phyloP scores from a whole-genome alignment of 805 yeast species.

The Starmerella riodocensis region DNA sequence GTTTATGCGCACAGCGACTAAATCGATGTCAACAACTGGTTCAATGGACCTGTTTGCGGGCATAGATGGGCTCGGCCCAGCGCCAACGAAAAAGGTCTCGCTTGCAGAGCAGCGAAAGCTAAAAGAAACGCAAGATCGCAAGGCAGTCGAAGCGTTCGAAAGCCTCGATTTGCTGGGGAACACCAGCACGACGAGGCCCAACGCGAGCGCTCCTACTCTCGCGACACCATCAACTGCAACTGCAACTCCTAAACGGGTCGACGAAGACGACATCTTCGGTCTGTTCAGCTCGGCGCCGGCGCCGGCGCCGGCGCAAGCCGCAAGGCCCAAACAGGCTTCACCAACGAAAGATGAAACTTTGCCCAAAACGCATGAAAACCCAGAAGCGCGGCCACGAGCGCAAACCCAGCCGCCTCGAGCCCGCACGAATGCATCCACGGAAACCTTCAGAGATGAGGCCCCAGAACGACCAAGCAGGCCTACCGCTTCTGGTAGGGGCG shows the following conservation, averaged over 20 bases:
- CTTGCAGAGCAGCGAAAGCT: constrained; percentile 25
- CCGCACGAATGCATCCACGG: neutral
- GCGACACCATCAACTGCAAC: constrained; percentile 1
- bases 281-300: constrained; percentile 17
- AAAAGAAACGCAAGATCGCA: constrained; percentile 10
- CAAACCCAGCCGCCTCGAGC: neutral
- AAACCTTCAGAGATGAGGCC: neutral
- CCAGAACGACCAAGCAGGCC: neutral
- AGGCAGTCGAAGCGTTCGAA: constrained; percentile 18
- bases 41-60: constrained; percentile 26
- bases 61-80: constrained; percentile 18
- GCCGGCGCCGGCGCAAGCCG: constrained; percentile 1
- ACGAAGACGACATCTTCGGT: constrained; percentile 16
- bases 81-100: constrained; percentile 23
- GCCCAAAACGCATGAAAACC: neutral
- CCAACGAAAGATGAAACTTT: neutral
- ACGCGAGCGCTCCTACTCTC: neutral
- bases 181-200: neutral
- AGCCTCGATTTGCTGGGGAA: constrained; percentile 24
- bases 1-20: too few relatives aligned
- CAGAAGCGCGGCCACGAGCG: neutral
- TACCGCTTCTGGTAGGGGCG: neutral
- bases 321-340: neutral
- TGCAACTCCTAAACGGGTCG: neutral
- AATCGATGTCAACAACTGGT: too few relatives aligned